Conservation (phyloP, 352 stramenopile genomes). For the Phytophthora pini region DNA sequence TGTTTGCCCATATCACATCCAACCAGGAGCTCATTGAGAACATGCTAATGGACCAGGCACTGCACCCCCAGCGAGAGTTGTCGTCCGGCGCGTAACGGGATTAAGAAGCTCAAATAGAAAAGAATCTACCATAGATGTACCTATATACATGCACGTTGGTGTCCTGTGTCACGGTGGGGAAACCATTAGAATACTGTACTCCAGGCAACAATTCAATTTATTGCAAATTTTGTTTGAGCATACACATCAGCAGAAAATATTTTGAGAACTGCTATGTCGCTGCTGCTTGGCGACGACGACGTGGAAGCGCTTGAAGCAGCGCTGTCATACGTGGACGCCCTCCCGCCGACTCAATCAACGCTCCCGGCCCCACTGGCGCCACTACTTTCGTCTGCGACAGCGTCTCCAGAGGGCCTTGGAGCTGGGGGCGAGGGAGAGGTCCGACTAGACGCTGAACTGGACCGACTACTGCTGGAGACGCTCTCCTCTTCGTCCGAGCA, state of each 20-base stretch:
- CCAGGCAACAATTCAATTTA: background rate
- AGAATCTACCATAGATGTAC: background rate
- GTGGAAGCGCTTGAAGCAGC: constrained; percentile 35
- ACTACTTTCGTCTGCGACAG: background rate
- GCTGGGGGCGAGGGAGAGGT: constrained; percentile 13
- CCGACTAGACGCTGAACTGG: constrained; percentile 29
- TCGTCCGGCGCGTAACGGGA: background rate
- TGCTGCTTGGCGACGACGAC: constrained; percentile 40
- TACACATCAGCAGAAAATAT: background rate
- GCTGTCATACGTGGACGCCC: constrained; percentile 33
- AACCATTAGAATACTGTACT: too few species aligned
- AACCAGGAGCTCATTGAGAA: constrained; percentile 50
- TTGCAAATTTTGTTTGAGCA: background rate
- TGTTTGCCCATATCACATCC: constrained; percentile 40
- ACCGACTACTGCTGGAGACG: constrained; percentile 34
- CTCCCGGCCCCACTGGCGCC: background rate
- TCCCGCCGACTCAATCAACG: background rate
- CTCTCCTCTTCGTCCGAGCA: constrained; percentile 31
- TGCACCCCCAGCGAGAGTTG: constrained; percentile 10
- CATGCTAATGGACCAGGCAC: constrained; percentile 44
- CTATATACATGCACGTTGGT: too few species aligned
- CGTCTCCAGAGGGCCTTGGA: background rate
- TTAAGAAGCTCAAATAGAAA: constrained; percentile 7
- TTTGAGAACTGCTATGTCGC: constrained; percentile 26
- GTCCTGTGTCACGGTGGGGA: too few species aligned